Evolutionary conservation across 2,329 filamentous ascomycete species (phyloP), one percentile per base, ranked within the genome.

Genomic region (Arthrobotrys pseudoclavata): DNA sequence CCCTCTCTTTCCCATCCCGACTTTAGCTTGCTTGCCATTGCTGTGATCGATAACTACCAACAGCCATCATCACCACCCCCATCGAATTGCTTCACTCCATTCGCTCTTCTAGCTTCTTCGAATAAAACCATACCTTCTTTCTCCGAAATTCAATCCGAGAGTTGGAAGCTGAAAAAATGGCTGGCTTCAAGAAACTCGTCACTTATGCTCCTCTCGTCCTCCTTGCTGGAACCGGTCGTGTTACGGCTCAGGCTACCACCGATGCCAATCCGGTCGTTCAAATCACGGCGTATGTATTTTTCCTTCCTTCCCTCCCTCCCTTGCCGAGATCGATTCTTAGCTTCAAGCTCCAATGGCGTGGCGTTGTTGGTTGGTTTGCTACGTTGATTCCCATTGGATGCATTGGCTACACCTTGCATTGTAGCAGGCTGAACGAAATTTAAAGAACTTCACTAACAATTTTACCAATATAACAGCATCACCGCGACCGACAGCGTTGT

Each of bases 261-360:
- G 60, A 70, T 20, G 74, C 74, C 22, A 77, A 77, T 37, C 74
- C 74, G 10, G 42, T 60, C 40, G 48, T 77, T 29, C 26, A 61
- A 12, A 26, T 77, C 15, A 77, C 74, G 7, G 50, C 61, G 74
- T 77, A 68, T 5, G 62, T 60, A 50, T 40, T 24, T 13, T 40
- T 24, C 20, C 7, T 57, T 22, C 52, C 5, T 22, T 22, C 22
- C 26, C 22, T 15, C 18, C 1, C 3, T 3, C 13, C 10, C 18
- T 29, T 34, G 31, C 31, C 4, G n/a, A n/a, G n/a, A n/a, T n/a
- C n/a, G n/a, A n/a, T 34, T 10, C 26, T 4, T 29, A 29, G 26
- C 26, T 10, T 34, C 12, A 10, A 9, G 31, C 31, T 53, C 9
- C 26, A 18, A 13, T n/a, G 12, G 4, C 12, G 18, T 10, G 24